Evolutionary conservation across 768 basidiomycete species (phyloP).

Genomic region (Guyanaporus albipodus): DNA sequence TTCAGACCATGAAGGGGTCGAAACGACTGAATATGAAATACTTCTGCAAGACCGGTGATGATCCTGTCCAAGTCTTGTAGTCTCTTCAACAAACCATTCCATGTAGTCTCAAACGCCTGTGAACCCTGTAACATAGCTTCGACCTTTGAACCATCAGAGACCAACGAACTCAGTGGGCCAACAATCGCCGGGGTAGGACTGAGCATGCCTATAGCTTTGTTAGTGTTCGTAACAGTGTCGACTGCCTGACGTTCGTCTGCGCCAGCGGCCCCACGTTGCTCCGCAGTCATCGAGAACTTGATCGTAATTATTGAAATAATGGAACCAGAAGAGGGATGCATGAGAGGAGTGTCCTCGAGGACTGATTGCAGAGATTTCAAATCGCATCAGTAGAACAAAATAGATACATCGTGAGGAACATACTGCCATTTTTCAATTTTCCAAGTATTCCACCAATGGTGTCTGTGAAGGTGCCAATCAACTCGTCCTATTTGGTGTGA

Average conservation of each 20-base stretch:
- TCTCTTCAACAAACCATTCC: too few relatives aligned
- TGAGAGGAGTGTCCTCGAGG: conserved; percentile 11
- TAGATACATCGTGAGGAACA: neutral
- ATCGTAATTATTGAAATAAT: conserved; percentile 3
- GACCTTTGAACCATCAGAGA: neutral
- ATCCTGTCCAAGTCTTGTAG: too few relatives aligned
- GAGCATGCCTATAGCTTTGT: neutral
- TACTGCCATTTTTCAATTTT: conserved; percentile 14
- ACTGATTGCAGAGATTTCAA: conserved; percentile 9
- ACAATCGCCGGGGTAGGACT: neutral
- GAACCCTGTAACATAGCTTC: conserved; percentile 2
- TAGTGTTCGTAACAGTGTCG: conserved; percentile 8
- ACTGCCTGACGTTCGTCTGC: conserved; percentile 15
- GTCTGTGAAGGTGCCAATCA: conserved; percentile 10
- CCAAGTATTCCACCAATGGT: conserved; percentile 10
- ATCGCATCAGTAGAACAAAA: neutral
- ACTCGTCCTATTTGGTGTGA: conserved; percentile 1
- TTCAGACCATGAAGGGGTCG: too few relatives aligned
- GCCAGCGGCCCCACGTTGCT: neutral
- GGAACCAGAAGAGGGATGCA: neutral
- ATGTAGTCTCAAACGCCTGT: too few relatives aligned
- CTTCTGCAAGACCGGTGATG: too few relatives aligned
- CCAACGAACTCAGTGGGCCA: neutral
- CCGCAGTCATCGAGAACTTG: conserved; percentile 10
- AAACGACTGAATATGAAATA: too few relatives aligned